Percentiles rank a stretch among this genome's conserved stretches.
phyloP scores from a whole-genome alignment of 2,329 filamentous ascomycete species.

The Penicillium brasilianum region DNA sequence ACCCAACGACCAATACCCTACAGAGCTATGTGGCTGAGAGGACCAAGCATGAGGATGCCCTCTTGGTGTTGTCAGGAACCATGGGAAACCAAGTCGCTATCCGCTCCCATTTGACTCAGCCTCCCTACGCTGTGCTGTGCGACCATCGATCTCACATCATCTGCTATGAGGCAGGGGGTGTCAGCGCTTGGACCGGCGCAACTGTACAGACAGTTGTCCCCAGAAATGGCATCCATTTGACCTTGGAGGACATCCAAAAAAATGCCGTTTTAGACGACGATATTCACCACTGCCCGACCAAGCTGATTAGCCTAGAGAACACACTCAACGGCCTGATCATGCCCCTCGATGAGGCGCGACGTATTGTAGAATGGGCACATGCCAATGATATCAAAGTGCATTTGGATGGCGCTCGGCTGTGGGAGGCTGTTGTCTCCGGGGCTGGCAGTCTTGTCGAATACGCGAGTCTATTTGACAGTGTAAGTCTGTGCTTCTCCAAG shows the following conservation, averaged over 20 bases:
- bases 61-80: slow-evolving; percentile 86
- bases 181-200: slow-evolving; percentile 73
- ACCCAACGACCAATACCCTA: slow-evolving; percentile 75
- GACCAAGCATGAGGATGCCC: slow-evolving; percentile 73
- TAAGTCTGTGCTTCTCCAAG: slow-evolving; percentile 81
- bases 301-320: slow-evolving; percentile 83
- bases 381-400: slow-evolving; percentile 71
- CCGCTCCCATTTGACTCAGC: slow-evolving; percentile 75
- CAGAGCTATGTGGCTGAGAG: slow-evolving; percentile 75
- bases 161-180: slow-evolving; percentile 67
- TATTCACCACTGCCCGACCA: slow-evolving; percentile 78
- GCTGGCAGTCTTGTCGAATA: slow-evolving; percentile 71
- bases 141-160: slow-evolving; percentile 81
- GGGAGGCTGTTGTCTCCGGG: slow-evolving; percentile 77
- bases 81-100: slow-evolving; percentile 93
- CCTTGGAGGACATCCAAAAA: slow-evolving; percentile 74
- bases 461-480: slow-evolving; percentile 71
- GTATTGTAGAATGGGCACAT: slow-evolving; percentile 73
- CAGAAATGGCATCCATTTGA: slow-evolving; percentile 73
- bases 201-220: slow-evolving; percentile 70
- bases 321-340: slow-evolving; percentile 80
- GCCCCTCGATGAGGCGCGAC: slow-evolving; percentile 71
- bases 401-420: slow-evolving; percentile 78
- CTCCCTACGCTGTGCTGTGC: slow-evolving; percentile 79
- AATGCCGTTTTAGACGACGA: slow-evolving; percentile 67